phyloP scores from a whole-genome alignment of 1,284 basidiomycete species.

The Mycena sp. region DNA sequence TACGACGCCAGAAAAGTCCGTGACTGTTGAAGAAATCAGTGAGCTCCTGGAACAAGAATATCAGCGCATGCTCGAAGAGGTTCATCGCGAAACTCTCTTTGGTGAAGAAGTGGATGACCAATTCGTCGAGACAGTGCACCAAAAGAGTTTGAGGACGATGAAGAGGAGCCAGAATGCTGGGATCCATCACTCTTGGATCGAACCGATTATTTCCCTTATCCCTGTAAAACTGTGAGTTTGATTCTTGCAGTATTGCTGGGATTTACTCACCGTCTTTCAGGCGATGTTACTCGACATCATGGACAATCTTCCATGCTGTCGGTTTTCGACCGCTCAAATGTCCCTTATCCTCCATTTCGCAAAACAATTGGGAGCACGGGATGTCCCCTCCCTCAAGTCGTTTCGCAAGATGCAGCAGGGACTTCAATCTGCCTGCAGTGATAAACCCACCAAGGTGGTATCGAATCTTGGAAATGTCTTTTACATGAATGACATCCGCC shows the following conservation, averaged over 20 bases:
- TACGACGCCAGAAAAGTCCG: not conserved
- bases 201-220: not conserved
- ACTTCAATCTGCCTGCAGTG: not conserved
- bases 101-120: not conserved
- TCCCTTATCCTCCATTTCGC: not conserved
- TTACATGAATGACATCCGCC: too few species aligned
- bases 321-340: not conserved
- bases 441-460: not conserved
- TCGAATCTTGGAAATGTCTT: not conserved
- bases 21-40: too few species aligned
- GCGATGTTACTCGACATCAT: slow-evolving; percentile 1
- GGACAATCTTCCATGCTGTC: not conserved
- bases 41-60: too few species aligned
- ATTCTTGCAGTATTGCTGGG: not conserved
- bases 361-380: not conserved
- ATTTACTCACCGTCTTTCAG: not conserved
- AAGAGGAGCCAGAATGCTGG: not conserved
- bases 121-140: not conserved
- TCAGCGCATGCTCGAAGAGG: too few species aligned
- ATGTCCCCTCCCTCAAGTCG: not conserved
- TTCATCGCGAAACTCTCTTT: not conserved
- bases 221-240: not conserved
- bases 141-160: not conserved
- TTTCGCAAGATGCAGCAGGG: not conserved
- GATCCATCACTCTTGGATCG: not conserved